Evolutionary conservation across 2,329 filamentous ascomycete genomes (phyloP).

Genomic region (Verticillium alfalfae): DNA sequence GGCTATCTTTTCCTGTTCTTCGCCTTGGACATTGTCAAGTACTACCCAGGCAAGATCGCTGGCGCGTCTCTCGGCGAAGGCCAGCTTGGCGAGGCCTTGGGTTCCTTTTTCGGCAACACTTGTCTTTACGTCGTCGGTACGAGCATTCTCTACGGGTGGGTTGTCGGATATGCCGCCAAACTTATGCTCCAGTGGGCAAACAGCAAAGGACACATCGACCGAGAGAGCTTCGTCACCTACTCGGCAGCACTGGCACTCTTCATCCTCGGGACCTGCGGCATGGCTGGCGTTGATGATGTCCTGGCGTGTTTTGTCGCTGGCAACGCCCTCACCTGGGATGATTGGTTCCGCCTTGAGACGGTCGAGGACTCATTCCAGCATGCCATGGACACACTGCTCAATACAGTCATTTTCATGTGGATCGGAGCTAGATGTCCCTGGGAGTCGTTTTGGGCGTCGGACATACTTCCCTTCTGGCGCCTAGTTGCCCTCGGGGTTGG

Average conservation of each 20-base stretch:
- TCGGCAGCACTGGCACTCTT: slow-evolving; percentile 81
- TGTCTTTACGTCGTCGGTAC: slow-evolving; percentile 51
- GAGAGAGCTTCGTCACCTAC: slow-evolving; percentile 84
- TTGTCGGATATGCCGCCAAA: slow-evolving; percentile 76
- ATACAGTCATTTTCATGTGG: slow-evolving; percentile 86
- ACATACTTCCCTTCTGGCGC: slow-evolving; percentile 66
- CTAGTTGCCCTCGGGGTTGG: slow-evolving; percentile 69
- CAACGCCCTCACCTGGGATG: slow-evolving; percentile 87
- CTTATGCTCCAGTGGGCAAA: slow-evolving; percentile 81
- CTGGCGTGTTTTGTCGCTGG: slow-evolving; percentile 90
- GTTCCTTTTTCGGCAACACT: slow-evolving; percentile 70
- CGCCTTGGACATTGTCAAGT: slow-evolving; percentile 78
- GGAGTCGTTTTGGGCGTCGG: slow-evolving; percentile 60
- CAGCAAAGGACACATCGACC: slow-evolving; percentile 73
- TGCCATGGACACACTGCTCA: slow-evolving; percentile 91
- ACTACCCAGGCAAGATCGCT: slow-evolving; percentile 46
- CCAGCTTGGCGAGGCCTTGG: slow-evolving; percentile 40
- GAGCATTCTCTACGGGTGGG: slow-evolving; percentile 70
- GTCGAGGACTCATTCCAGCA: slow-evolving; percentile 89
- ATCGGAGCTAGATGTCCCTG: slow-evolving; percentile 83
- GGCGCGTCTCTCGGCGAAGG: slow-evolving; percentile 52
- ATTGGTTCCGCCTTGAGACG: slow-evolving; percentile 89
- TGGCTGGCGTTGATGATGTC: slow-evolving; percentile 85
- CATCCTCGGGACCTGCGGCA: slow-evolving; percentile 77
- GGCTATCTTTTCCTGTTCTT: slow-evolving; percentile 88